A percentile compares a stretch with the other conserved stretches of the same genome.
Evolutionary conservation across 768 basidiomycete species (phyloP).

Genomic region (Sporobolomyces roseus): DNA sequence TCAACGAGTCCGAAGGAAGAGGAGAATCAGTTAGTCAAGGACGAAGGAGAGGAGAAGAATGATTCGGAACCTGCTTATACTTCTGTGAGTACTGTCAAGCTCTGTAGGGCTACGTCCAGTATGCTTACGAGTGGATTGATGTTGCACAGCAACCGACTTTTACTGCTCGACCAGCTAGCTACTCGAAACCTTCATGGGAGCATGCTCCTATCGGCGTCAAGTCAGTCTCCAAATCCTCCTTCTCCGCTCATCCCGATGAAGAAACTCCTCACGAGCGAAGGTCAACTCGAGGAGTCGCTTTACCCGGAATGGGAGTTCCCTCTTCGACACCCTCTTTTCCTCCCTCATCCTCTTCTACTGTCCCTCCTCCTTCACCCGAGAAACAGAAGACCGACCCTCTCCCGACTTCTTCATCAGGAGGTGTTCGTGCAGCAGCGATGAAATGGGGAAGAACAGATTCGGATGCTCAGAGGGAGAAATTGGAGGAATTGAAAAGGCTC

Average conservation of each 20-base stretch:
- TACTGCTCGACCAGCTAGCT: background rate
- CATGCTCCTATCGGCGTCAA: constrained; percentile 20
- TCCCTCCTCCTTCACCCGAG: constrained; percentile 1
- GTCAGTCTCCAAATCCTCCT: background rate
- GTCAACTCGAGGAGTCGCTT: constrained; percentile 31
- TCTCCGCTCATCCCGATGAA: background rate
- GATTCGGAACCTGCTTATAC: too few relatives aligned
- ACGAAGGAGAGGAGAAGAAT: background rate
- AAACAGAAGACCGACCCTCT: background rate
- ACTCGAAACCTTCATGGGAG: constrained; percentile 23
- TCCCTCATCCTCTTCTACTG: too few relatives aligned
- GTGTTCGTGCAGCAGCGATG: constrained; percentile 21
- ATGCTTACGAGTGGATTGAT: too few relatives aligned
- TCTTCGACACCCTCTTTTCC: background rate
- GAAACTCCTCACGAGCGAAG: background rate
- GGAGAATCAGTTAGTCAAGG: background rate
- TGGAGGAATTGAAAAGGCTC: constrained; percentile 15
- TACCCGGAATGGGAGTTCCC: constrained; percentile 24
- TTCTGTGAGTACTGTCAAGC: too few relatives aligned
- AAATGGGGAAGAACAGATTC: constrained; percentile 15
- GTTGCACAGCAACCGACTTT: too few relatives aligned
- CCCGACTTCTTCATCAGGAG: background rate
- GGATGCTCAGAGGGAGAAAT: constrained; percentile 7
- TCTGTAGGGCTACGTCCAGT: too few relatives aligned
- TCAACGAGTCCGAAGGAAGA: constrained; percentile 16